Base-by-base conservation (phyloP, 2,329 filamentous ascomycete genomes). In the Alternaria incomplexa region DNA sequence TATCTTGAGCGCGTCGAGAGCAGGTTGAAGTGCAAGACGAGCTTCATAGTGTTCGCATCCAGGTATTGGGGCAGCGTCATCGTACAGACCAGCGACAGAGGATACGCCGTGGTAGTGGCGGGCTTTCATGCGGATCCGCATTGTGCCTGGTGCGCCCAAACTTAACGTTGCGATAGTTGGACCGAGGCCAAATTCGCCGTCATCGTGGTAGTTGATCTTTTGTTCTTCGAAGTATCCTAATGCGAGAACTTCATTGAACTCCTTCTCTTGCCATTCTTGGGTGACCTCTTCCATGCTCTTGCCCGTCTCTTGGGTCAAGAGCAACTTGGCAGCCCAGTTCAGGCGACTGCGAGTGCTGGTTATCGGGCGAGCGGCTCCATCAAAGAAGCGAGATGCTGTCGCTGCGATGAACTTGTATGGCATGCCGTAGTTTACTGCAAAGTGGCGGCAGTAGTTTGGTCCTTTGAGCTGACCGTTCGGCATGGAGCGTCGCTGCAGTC, bases 371-470 rank as follows among this genome's bases (percentile, higher is more conserved):
- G 85, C 63, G 0, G 74, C 71, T 3, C 54, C 59, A 3, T 70
- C 61, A 50, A 80, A 79, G 0, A 71, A 54, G 2, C 56, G 56
- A 0, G 73, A 74, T 6, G 67, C 66, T 0, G 87, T 85, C 1
- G 83, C 80, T 1, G 89, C 88, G 36, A 87, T 84, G 69, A 89
- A 91, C 57, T 91, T 91, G 75, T 91, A 92, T 0, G 85, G 85
- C 63, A 89, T 89, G 2, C 89, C 89, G 65, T 83, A 87, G 64
- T 89, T 89, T 28, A 83, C 82, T 3, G 80, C 76, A 62, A 86
- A 89, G 55, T 88, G 85, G 0, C 83, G 80, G 1, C 84, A 86
- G 5, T 86, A 73, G 5, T 82, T 79, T 58, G 86, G 84, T 9
- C 79, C 79, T 46, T 73, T 81, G 36, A 79, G 69, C n/a, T 70